Base-by-base conservation (phyloP, 257 asterid genomes). In the Paulownia fortunei region DNA sequence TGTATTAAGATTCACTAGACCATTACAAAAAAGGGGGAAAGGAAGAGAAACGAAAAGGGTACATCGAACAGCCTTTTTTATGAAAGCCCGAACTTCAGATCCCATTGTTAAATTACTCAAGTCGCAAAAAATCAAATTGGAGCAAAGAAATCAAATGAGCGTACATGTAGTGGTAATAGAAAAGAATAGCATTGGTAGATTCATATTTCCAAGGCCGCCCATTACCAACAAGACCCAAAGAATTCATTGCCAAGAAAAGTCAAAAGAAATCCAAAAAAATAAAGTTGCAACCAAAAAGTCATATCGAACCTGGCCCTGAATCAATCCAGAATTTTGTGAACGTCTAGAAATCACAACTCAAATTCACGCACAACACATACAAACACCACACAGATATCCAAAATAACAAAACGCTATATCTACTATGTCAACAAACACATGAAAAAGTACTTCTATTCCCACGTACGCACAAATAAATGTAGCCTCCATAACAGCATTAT, bases 321-420 rank as follows among this genome's bases (percentile, higher is more conserved):
- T 32, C 69, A 83, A 83, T 76, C 79, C 81, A 54, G 26, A 15
- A 63, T 47, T 51, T 54, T 5, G 15, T 8, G 44, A 70, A 30
- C 41, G 27, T 37, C 62, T 10, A 36, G 21, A 62, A 69, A 37
- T 59, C 39, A 41, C 62, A 59, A 39, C 68, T 46, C 51, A 63
- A 72, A 79, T 51, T 69, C 58, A 62, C 34, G 26, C 9, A 58
- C 18, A 42, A 36, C 51, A 39, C 13, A n/a, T 47, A 61, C 27
- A 61, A 34, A 75, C 70, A 10, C 68, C 26, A 52, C 30, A 18
- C 26, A 32, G 42, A 49, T 18, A 52, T 4, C 46, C 30, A 42
- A 15, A 26, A 62, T 3, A 47, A 16, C 78, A 51, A 46, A n/a
- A 49, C 8, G 36, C n/a, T 6, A 26, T 10, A 55, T 36, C 30